Base-by-base conservation (phyloP, 2,329 filamentous ascomycete genomes). In the Aspergillus uvarum region DNA sequence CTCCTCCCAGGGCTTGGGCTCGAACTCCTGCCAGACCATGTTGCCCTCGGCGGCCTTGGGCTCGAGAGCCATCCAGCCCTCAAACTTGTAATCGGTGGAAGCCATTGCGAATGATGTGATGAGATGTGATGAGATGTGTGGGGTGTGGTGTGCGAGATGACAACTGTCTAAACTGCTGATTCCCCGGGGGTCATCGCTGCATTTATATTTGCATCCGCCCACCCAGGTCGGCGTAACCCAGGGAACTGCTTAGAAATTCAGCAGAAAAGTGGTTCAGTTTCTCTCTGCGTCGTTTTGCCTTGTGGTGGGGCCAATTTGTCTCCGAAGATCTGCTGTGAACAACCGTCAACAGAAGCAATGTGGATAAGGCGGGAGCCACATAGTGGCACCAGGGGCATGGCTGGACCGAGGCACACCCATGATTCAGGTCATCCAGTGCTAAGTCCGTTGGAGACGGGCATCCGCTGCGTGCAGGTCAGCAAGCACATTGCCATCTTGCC, bases 1-100 rank as follows among this genome's bases (percentile, higher is more conserved):
- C 71, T 89, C 86, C 51, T 86, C 82, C 82, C 85, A 89, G 12
- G 79, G 77, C 79, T 89, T 89, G 38, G 85, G 85, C 72, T 86
- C 80, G 57, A 82, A 88, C 57, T 82, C 70, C 52, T 80, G 73
- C 82, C 82, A 84, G 38, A 75, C 76, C 78, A 84, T 82, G 54
- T 83, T 82, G 59, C 84, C 83, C 51, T 84, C 64, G 42, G 75
- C 81, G 12, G 82, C 76, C 55, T 74, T 70, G 38, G 77, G 69
- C 73, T 81, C 78, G 48, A 81, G 78, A 68, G 79, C 83, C 61
- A 84, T 74, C 83, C 83, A 86, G 68, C 83, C 83, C 67, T 83
- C 77, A 68, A 85, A 85, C 60, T 79, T 80, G 72, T 81, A 80
- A 59, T 80, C 74, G 63, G 74, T 70, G 21, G 69, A 64, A 51